These are phyloP conservation scores for Vaccinium myrtillus DNA, from an alignment of 148 eudicot species.

Conservation along the genomic window DNA sequence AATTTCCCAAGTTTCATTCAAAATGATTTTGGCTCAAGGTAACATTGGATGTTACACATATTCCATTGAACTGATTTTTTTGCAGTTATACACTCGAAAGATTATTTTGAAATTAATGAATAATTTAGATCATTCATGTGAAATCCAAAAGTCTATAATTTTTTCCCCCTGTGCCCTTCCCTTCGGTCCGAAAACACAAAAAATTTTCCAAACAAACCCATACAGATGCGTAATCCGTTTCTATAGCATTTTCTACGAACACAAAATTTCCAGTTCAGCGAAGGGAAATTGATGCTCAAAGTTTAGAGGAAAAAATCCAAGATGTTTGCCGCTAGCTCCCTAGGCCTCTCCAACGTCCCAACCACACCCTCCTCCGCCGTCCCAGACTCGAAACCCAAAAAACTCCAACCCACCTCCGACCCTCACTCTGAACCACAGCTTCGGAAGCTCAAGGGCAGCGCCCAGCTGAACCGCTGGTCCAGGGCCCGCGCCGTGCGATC, in stretches of 20 bases:
- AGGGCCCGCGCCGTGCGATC: slow-evolving; percentile 72
- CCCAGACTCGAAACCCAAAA: slow-evolving; percentile 12
- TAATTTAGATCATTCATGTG: too few species aligned
- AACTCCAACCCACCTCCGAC: slow-evolving; percentile 4
- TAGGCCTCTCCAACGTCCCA: slow-evolving; percentile 24
- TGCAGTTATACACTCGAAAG: too few species aligned
- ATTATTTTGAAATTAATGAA: too few species aligned
- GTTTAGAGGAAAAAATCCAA: neutral
- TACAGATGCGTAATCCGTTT: neutral
- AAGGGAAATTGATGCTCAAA: neutral
- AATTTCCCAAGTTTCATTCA: too few species aligned
- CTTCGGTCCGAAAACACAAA: too few species aligned
- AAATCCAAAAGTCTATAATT: too few species aligned
- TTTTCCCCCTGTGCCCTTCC: too few species aligned
- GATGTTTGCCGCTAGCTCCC: slow-evolving; percentile 30
- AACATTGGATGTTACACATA: too few species aligned
- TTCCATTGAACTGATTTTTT: too few species aligned
- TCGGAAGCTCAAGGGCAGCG: slow-evolving; percentile 44
- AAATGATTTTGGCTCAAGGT: too few species aligned
- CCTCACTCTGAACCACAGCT: slow-evolving; percentile 25
- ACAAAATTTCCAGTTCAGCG: neutral
- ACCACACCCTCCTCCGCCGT: slow-evolving; percentile 16
- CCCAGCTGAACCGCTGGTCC: slow-evolving; percentile 82
- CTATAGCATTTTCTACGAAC: neutral
- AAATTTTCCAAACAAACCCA: too few species aligned